These are phyloP conservation scores for Clitoria ternatea DNA, from an alignment of 306 rosid genomes.

Conservation along the genomic window DNA sequence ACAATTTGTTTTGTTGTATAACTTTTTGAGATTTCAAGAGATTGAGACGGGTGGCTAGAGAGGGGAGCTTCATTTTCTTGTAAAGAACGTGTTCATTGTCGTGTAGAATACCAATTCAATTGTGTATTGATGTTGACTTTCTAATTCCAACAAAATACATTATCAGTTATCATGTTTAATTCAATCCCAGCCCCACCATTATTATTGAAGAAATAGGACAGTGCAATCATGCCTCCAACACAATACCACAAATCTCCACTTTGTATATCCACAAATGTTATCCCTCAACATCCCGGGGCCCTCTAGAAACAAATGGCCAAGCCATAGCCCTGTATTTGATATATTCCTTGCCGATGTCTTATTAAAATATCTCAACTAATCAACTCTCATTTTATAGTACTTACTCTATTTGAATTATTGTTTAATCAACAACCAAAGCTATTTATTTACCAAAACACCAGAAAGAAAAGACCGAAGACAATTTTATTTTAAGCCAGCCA, in stretches of 20 bases:
- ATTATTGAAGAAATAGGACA: neutral
- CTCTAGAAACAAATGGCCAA: constrained; percentile 28
- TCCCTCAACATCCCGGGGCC: constrained; percentile 14
- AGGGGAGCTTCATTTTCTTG: neutral
- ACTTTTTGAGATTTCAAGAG: too few species aligned
- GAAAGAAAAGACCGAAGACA: constrained; percentile 1
- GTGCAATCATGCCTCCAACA: neutral
- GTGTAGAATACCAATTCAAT: neutral
- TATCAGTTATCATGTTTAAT: neutral
- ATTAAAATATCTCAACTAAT: neutral
- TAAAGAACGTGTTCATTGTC: constrained; percentile 30
- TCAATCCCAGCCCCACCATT: neutral
- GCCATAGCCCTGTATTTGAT: constrained; percentile 27
- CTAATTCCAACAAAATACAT: neutral
- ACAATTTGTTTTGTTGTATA: too few species aligned
- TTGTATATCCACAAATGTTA: constrained; percentile 2
- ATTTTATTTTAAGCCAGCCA: constrained; percentile 23
- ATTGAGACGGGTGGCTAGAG: neutral
- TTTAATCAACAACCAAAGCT: neutral
- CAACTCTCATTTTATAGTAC: neutral
- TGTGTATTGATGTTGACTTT: neutral
- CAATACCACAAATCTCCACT: constrained; percentile 14
- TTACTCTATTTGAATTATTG: neutral
- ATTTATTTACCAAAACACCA: neutral
- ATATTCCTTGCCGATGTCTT: neutral